Evolutionary conservation across 805 yeast genomes (phyloP).

Genomic region (Tetrapisispora taiwanensis): DNA sequence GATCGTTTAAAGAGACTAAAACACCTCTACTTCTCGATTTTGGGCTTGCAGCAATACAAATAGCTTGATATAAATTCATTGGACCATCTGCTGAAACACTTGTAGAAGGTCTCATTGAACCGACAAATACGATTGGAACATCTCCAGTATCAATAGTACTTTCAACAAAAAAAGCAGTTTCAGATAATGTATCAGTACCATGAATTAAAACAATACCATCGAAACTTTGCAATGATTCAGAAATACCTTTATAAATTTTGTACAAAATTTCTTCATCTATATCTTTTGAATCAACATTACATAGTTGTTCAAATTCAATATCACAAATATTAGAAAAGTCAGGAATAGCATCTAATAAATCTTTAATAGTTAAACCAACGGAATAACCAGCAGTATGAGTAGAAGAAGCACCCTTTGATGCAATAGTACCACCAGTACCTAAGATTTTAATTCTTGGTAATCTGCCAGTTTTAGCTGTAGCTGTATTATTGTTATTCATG

Average conservation of each 20-base stretch:
- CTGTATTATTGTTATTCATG: background rate
- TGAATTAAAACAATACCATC: slow-evolving; percentile 60
- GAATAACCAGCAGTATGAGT: slow-evolving; percentile 46
- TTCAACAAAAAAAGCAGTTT: slow-evolving; percentile 55
- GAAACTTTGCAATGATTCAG: slow-evolving; percentile 35
- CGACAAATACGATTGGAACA: slow-evolving; percentile 57
- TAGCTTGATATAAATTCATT: slow-evolving; percentile 62
- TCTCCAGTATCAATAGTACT: slow-evolving; percentile 35
- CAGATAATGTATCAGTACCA: slow-evolving; percentile 64
- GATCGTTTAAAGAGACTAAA: slow-evolving; percentile 55
- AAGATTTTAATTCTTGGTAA: slow-evolving; percentile 37
- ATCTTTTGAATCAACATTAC: slow-evolving; percentile 53
- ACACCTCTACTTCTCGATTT: slow-evolving; percentile 49
- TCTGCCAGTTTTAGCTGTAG: slow-evolving; percentile 5
- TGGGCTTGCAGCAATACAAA: slow-evolving; percentile 46
- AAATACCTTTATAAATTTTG: slow-evolving; percentile 37
- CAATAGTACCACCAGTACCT: slow-evolving; percentile 54
- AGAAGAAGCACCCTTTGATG: slow-evolving; percentile 39
- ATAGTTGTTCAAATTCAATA: slow-evolving; percentile 51
- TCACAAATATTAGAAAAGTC: slow-evolving; percentile 45
- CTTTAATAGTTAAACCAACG: slow-evolving; percentile 43
- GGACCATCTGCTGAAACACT: slow-evolving; percentile 65
- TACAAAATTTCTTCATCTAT: slow-evolving; percentile 38
- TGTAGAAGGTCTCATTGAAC: slow-evolving; percentile 67
- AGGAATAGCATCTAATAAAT: slow-evolving; percentile 44